Conservation (phyloP, 1,284 basidiomycete genomes). For the Cystobasidium slooffiae region DNA sequence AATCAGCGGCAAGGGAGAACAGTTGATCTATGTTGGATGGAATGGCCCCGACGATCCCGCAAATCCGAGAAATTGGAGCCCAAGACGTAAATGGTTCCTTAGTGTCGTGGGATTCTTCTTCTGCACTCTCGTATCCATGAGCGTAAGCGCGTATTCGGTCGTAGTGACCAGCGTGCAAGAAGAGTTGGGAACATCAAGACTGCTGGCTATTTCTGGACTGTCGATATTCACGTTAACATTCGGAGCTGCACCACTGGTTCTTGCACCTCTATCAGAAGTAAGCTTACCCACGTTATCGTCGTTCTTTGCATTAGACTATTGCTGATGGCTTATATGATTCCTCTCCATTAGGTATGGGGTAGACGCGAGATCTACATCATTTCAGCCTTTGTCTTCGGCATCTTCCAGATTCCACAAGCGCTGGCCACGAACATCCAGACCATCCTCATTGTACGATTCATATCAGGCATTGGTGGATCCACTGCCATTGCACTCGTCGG, state of each 20-base stretch:
- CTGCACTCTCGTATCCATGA: conserved; percentile 31
- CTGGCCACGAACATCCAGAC: conserved; percentile 52
- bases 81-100: conserved; percentile 27
- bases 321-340: background rate
- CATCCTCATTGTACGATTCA: conserved; percentile 51
- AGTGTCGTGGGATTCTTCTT: conserved; percentile 31
- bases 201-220: conserved; percentile 27
- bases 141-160: conserved; percentile 29
- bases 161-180: background rate
- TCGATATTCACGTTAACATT: conserved; percentile 42
- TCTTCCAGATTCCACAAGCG: conserved; percentile 54
- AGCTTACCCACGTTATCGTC: background rate
- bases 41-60: conserved; percentile 40
- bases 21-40: conserved; percentile 43
- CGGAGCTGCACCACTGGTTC: conserved; percentile 34
- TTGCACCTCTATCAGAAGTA: conserved; percentile 42
- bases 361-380: conserved; percentile 65
- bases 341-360: conserved; percentile 60
- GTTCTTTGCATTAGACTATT: background rate
- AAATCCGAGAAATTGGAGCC: conserved; percentile 35
- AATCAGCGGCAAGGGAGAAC: conserved; percentile 32
- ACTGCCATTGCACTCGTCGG: conserved; percentile 59
- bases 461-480: conserved; percentile 53
- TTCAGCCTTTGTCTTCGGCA: conserved; percentile 56
- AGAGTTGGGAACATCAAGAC: conserved; percentile 22